Conservation (phyloP, 495 filamentous ascomycete genomes). For the Aspergillus conjunctus region DNA sequence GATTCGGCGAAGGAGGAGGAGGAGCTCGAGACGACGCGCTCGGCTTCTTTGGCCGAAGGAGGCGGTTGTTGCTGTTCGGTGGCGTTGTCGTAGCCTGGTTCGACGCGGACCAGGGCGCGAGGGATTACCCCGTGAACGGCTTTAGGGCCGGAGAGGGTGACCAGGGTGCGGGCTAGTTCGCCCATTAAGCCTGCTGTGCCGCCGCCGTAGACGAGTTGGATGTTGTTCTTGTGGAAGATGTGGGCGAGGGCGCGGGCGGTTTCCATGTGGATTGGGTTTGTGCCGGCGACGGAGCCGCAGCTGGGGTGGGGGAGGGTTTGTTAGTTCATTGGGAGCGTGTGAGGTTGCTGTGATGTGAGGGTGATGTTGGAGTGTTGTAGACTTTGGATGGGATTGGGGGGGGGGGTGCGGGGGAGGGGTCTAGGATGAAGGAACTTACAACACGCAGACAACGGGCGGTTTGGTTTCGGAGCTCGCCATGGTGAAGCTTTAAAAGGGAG, state of each 20-base stretch:
- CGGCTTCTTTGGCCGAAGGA: constrained; percentile 35
- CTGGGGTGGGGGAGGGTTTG: constrained; percentile 23
- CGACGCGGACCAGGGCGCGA: constrained; percentile 76
- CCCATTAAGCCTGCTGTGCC: constrained; percentile 96
- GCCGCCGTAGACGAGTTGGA: constrained; percentile 88
- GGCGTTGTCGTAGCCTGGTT: constrained; percentile 59
- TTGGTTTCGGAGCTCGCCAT: constrained; percentile 43
- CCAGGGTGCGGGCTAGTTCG: constrained; percentile 84
- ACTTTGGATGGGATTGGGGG: background rate
- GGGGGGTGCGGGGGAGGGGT: background rate
- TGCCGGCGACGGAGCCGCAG: constrained; percentile 78
- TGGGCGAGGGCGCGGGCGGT: constrained; percentile 78
- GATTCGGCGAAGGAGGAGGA: constrained; percentile 60
- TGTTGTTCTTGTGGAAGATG: constrained; percentile 70
- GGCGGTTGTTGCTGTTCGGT: constrained; percentile 19
- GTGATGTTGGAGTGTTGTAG: background rate
- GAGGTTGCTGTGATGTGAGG: background rate
- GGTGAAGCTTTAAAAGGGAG: background rate
- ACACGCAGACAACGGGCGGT: constrained; percentile 71
- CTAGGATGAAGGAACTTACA: constrained; percentile 56
- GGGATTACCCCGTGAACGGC: constrained; percentile 94
- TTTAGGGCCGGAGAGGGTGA: constrained; percentile 75
- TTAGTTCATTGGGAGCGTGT: background rate
- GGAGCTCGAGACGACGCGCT: constrained; percentile 36
- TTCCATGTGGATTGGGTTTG: constrained; percentile 65